A percentile compares a stretch with the other conserved stretches of the same genome.
phyloP scores from a whole-genome alignment of 768 basidiomycete species.

The Russula sp. region DNA sequence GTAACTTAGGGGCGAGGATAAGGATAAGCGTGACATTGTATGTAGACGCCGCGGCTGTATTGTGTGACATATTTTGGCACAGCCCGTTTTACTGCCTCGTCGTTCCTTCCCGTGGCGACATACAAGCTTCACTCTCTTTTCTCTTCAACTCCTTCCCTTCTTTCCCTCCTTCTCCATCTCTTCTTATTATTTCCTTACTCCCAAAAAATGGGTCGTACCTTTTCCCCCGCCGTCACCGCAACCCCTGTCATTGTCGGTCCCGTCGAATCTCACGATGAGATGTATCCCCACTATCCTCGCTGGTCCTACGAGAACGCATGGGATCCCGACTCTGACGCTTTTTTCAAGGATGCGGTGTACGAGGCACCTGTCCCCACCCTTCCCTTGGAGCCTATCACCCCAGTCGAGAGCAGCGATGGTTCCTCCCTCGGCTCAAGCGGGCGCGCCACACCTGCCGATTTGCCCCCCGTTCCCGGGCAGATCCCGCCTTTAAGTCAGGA shows the following conservation, averaged over 20 bases:
- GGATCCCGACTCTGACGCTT: conserved; percentile 32
- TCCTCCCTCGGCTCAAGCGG: conserved; percentile 29
- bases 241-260: conserved; percentile 24
- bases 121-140: conserved; percentile 22
- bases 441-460: conserved; percentile 25
- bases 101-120: not conserved
- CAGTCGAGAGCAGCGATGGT: conserved; percentile 21
- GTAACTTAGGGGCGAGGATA: conserved; percentile 25
- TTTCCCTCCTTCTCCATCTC: not conserved
- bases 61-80: not conserved
- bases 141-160: conserved; percentile 14
- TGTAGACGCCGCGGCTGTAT: not conserved
- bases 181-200: conserved; percentile 8
- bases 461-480: conserved; percentile 20
- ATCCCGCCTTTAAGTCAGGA: conserved; percentile 8
- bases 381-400: conserved; percentile 26
- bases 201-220: conserved; percentile 29
- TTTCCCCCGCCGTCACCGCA: conserved; percentile 16
- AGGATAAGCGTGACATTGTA: not conserved
- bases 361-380: conserved; percentile 24
- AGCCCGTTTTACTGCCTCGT: not conserved
- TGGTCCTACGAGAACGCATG: conserved; percentile 31
- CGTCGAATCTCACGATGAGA: conserved; percentile 19
- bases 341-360: conserved; percentile 31
- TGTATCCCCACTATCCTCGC: conserved; percentile 18